Evolutionary conservation across 257 asterid genomes (phyloP).

Genomic region (Petunia axillaris): DNA sequence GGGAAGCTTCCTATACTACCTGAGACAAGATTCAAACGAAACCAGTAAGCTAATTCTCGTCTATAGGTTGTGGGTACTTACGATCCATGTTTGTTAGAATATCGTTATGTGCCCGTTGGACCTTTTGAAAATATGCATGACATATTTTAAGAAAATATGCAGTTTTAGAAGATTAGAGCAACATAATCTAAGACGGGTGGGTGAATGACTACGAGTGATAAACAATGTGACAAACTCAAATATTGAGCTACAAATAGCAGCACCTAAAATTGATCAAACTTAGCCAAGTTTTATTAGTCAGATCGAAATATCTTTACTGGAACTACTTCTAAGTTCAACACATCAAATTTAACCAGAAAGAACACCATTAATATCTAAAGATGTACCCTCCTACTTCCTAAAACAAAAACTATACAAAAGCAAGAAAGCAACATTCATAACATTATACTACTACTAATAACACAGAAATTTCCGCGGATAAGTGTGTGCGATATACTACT

Average conservation of each 20-base stretch:
- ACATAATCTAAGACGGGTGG: too few relatives aligned
- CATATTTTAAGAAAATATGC: too few relatives aligned
- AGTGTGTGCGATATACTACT: background rate
- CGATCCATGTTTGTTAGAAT: too few relatives aligned
- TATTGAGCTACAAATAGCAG: background rate
- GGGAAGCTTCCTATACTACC: background rate
- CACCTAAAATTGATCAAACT: background rate
- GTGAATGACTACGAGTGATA: too few relatives aligned
- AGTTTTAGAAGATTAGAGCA: too few relatives aligned
- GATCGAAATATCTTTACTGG: conserved; percentile 6
- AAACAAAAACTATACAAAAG: background rate
- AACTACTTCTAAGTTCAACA: background rate
- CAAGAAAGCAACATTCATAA: background rate
- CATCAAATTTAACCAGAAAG: background rate
- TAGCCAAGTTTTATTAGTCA: conserved; percentile 2
- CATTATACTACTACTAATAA: background rate
- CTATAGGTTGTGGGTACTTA: background rate
- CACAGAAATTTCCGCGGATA: background rate
- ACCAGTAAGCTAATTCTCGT: background rate
- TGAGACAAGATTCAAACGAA: background rate
- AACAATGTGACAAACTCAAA: background rate
- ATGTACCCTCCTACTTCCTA: background rate
- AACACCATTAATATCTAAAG: background rate
- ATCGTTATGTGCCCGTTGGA: too few relatives aligned
- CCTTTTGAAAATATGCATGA: too few relatives aligned